Conservation (phyloP, 192 early-diverging fungal genomes). For the Rhizoclosmatium globosum region DNA sequence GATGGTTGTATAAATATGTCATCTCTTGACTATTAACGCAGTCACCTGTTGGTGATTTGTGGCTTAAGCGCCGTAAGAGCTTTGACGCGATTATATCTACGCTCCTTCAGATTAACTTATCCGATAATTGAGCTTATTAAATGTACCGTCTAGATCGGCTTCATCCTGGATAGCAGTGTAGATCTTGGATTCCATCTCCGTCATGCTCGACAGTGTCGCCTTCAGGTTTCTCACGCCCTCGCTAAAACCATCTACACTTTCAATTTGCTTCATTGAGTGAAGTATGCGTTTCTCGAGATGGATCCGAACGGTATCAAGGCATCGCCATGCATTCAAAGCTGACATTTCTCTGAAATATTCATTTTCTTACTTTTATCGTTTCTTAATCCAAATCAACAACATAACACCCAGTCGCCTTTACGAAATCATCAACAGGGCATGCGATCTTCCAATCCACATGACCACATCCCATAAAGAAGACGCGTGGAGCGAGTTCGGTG, state of each 20-base stretch:
- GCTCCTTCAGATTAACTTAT: not conserved
- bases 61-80: not conserved
- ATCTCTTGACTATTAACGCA: not conserved
- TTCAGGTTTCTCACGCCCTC: not conserved
- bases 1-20: not conserved
- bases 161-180: not conserved
- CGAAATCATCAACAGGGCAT: conserved; percentile 67
- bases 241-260: not conserved
- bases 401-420: conserved; percentile 51
- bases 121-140: not conserved
- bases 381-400: conserved; percentile 49
- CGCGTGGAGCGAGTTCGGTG: conserved; percentile 63
- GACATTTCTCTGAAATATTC: not conserved
- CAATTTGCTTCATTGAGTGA: not conserved
- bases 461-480: conserved; percentile 83
- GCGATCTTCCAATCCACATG: conserved; percentile 88
- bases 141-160: not conserved
- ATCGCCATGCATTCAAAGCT: conserved; percentile 1
- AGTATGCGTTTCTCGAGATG: not conserved
- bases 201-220: not conserved
- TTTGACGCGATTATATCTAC: not conserved
- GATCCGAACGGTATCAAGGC: not conserved
- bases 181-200: not conserved
- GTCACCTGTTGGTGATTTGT: not conserved
- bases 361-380: no score